Base-by-base conservation (phyloP, 2,329 filamentous ascomycete genomes). In the Polychaeton citri region DNA sequence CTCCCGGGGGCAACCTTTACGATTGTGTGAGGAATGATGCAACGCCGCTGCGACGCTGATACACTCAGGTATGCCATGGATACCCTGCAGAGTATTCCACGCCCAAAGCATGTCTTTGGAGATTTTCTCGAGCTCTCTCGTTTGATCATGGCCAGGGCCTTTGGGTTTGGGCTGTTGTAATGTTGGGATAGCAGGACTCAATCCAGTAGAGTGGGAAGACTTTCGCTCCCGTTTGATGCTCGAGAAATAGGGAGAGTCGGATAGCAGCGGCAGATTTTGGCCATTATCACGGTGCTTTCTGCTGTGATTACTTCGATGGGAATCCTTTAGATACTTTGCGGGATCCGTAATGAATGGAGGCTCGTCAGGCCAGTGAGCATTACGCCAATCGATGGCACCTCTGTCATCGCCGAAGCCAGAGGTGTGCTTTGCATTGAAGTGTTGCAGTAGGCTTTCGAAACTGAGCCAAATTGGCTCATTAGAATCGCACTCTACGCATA, bases 391-490 rank as follows among this genome's bases (percentile, higher is more conserved):
- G 12, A 88, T 80, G 30, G 86, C 74, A 32, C 81, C 63, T 47
- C 73, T 84, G 33, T 81, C 82, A 38, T 71, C 57, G 53, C 79
- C 85, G 38, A 88, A 73, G 10, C 65, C 59, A 38, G 57, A 74
- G 30, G 81, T 86, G 53, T 90, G 84, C 55, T 88, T 90, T 28
- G 81, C 81, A 38, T 81, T 81, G 52, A 78, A 88, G 55, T 92
- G 84, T 52, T 90, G 83, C 32, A 88, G 72, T 19, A 88, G 74
- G 6, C 77, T 77, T 57, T 88, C 81, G 43, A 90, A 81, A 0
- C 76, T 77, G 48, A 82, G 88, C 38, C 71, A 71, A 53, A 81
- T 85, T 32, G 64, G 60, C 45, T 70, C 18, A 17, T 10, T 10
- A 32, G 12, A 5, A 19, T 74, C 34, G 47, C 55, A 62, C 9